Base-by-base conservation (phyloP, 2,329 filamentous ascomycete species). In the Trichoderma atrobrunneum region DNA sequence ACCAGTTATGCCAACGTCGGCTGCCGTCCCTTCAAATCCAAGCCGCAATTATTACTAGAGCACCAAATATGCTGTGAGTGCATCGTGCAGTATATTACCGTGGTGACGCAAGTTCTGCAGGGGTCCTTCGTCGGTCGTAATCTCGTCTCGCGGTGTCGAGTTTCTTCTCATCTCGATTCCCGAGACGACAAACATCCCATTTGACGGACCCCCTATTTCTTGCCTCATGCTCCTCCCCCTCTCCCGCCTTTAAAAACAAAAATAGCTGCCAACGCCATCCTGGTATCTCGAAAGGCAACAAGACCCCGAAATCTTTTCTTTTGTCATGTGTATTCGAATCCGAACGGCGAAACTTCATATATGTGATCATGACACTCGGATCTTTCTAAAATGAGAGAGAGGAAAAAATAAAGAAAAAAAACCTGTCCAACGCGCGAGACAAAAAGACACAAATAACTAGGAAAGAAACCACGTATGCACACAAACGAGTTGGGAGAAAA, bases 251-350 rank as follows among this genome's bases (percentile, higher is more conserved):
- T 16, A 6, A 18, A 71, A 75, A 78, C 75, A 75, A 74, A 62
- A 77, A 78, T 77, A 75, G 76, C 73, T 78, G 74, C 73, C 74
- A 81, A 81, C 80, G 79, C 80, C 80, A 76, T 79, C 79, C 80
- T 81, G 80, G 80, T 82, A 82, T 81, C 80, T 81, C 77, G 76
- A 80, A 79, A 70, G 80, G 76, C 78, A 79, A 78, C 73, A 76
- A 74, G 77, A 75, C 74, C 73, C 66, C 56, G 72, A 74, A 74
- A 72, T 74, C 32, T 51, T 71, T 70, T 61, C n/a, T 62, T 67
- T 71, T 65, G 63, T 54, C 59, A 69, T 59, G 59, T 51, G 16
- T 73, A 30, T 74, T 74, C 73, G 73, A 73, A 72, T 61, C 73
- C 69, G 72, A 76, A 76, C 77, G 75, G 72, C 71, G 72, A 76